Conservation (phyloP, 768 basidiomycete genomes). For the Hypsizygus marmoreus region DNA sequence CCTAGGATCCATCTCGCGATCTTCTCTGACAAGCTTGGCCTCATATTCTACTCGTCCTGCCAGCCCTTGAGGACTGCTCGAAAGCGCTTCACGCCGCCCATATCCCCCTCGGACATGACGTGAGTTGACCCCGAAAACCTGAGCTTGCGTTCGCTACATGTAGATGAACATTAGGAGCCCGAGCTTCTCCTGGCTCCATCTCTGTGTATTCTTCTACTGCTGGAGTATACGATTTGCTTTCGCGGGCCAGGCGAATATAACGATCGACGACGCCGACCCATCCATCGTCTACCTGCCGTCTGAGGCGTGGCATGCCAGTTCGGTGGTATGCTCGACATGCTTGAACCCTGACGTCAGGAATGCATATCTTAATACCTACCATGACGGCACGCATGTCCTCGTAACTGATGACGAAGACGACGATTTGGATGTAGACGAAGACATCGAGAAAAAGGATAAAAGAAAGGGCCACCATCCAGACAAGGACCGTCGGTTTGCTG, state of each 20-base stretch:
- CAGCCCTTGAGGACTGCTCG: neutral
- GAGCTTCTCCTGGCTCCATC: conserved; percentile 2
- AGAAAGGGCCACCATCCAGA: conserved; percentile 3
- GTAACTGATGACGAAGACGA: conserved; percentile 20
- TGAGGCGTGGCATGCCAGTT: conserved; percentile 36
- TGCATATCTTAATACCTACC: conserved; percentile 32
- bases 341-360: conserved; percentile 23
- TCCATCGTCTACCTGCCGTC: conserved; percentile 39
- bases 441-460: conserved; percentile 6
- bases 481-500: conserved; percentile 1
- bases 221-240: conserved; percentile 17
- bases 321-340: conserved; percentile 31
- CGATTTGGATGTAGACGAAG: conserved; percentile 7
- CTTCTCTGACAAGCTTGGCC: neutral
- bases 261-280: conserved; percentile 39
- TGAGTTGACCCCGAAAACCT: neutral
- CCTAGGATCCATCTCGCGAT: neutral
- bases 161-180: neutral
- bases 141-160: neutral
- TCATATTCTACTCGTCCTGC: neutral
- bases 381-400: conserved; percentile 33
- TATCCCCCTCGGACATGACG: conserved; percentile 2
- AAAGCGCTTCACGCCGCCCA: neutral
- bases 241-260: conserved; percentile 30
- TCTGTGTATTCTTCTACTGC: conserved; percentile 7